A percentile compares a stretch with the other conserved stretches of the same genome.
Evolutionary conservation across 2,329 filamentous ascomycete species (phyloP).

Genomic region (Rosellinia necatrix): DNA sequence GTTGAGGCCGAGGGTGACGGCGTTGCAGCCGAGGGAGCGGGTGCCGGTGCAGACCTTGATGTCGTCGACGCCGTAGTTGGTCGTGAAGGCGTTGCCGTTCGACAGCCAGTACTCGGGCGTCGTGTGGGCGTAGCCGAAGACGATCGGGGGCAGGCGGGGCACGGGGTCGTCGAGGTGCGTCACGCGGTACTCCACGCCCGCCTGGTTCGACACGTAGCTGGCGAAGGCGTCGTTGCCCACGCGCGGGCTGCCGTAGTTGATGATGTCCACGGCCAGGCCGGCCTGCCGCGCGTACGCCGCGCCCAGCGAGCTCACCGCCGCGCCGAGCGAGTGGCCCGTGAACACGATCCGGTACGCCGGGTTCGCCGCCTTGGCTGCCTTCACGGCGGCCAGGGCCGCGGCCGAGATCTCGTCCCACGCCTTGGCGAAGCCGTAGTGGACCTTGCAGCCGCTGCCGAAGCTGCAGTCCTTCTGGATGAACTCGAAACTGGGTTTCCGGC

Average conservation of each 20-base stretch:
- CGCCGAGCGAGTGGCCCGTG: conserved; percentile 74
- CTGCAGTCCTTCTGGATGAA: conserved; percentile 46
- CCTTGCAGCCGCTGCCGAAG: conserved; percentile 51
- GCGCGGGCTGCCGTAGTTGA: conserved; percentile 70
- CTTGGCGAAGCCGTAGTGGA: conserved; percentile 63
- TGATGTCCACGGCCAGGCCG: conserved; percentile 59
- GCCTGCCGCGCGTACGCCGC: conserved; percentile 57
- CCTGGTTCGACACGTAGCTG: conserved; percentile 57
- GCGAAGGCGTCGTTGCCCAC: conserved; percentile 63
- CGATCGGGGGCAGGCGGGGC: conserved; percentile 66
- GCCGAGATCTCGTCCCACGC: conserved; percentile 60
- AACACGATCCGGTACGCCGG: conserved; percentile 59
- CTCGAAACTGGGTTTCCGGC: conserved; percentile 40
- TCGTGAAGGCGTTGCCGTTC: conserved; percentile 40
- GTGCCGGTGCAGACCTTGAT: conserved; percentile 55
- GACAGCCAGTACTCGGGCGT: conserved; percentile 71
- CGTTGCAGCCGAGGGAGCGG: conserved; percentile 54
- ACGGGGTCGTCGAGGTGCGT: conserved; percentile 72
- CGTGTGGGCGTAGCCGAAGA: conserved; percentile 67
- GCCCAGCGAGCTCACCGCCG: conserved; percentile 64
- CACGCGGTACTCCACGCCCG: conserved; percentile 62
- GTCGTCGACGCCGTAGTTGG: conserved; percentile 46
- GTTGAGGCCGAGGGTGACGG: conserved; percentile 51
- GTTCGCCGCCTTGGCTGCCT: conserved; percentile 49
- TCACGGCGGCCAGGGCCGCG: conserved; percentile 49